A percentile compares a stretch with the other conserved stretches of the same genome.
These are phyloP conservation scores for Cyberlindnera galapagoensis DNA, from an alignment of 805 yeast species.

Conservation along the genomic window DNA sequence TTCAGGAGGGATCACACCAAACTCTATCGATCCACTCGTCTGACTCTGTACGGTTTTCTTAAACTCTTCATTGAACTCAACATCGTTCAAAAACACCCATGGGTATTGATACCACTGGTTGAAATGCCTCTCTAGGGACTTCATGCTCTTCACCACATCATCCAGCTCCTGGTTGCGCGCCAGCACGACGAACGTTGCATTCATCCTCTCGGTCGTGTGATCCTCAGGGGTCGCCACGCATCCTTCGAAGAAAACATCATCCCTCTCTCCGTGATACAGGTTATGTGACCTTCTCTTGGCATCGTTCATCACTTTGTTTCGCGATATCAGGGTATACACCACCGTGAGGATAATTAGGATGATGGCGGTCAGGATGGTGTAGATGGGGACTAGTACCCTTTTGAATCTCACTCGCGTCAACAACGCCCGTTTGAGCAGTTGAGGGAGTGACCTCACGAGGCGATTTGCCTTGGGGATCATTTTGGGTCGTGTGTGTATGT, in stretches of 20 bases:
- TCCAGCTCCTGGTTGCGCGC: slow-evolving; percentile 75
- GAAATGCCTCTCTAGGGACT: slow-evolving; percentile 76
- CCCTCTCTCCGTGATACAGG: slow-evolving; percentile 20
- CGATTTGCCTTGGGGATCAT: no score
- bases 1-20: slow-evolving; percentile 54
- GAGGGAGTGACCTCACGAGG: no score
- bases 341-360: slow-evolving; percentile 1
- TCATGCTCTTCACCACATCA: slow-evolving; percentile 70
- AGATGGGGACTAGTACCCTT: slow-evolving; percentile 1
- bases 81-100: slow-evolving; percentile 85
- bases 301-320: slow-evolving; percentile 1
- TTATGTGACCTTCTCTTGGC: slow-evolving; percentile 3
- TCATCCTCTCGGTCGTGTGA: slow-evolving; percentile 48
- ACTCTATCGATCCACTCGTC: slow-evolving; percentile 59
- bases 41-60: slow-evolving; percentile 40
- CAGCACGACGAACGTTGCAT: slow-evolving; percentile 79
- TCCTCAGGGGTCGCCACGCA: slow-evolving; percentile 35
- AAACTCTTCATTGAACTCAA: slow-evolving; percentile 62
- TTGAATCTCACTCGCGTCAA: slow-evolving; percentile 1
- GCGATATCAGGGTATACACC: neutral
- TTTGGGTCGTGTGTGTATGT: no score
- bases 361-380: slow-evolving; percentile 2
- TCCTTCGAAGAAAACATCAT: slow-evolving; percentile 47
- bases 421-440: no score
- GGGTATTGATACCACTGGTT: slow-evolving; percentile 94